Evolutionary conservation across 1,284 basidiomycete genomes (phyloP), one percentile per base, ranked within the genome.

Genomic region (Marasmius tenuissimus): DNA sequence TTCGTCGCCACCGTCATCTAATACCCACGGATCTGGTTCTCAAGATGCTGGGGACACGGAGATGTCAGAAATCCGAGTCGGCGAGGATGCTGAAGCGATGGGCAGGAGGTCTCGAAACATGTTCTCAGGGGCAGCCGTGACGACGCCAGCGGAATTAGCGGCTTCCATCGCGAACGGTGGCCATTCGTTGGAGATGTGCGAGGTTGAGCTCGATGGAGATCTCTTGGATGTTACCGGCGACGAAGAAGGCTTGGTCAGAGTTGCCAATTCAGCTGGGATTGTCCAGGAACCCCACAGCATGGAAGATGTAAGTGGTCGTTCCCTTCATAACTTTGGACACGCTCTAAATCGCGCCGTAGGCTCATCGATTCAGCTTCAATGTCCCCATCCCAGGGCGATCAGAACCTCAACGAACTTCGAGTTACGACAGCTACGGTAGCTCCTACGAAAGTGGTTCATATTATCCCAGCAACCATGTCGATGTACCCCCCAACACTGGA

Each of bases 161-260:
- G 40, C 42, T 38, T 57, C 55, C 40, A 2, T 54, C 12, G 38
- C 37, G 7, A 34, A 48, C 10, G 42, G 11, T 49, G 77, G 84
- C 70, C 20, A 42, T 10, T 51, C 62, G 18, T 76, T 84, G 64
- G 77, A 78, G 64, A 78, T 84, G 73, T 87, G 82, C 67, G 84
- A 85, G 68, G 80, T 88, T 42, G 86, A 88, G 73, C 80, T 87
- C 40, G 75, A 76, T 22, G 84, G 82, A 11, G 76, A 82, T 58
- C 79, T 88, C 58, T 80, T 80, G 27, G 85, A 87, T 57, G 81
- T 87, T 35, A 76, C 78, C 38, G 83, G 84, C 33, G 85, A 85
- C 61, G 86, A 89, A 70, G 86, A 87, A 63, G 87, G 85, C 0
- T 72, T 86, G 20, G 75, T 83, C 20, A 65, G 73, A 20, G 63